Evolutionary conservation across 1,139 yeast genomes (phyloP).

Genomic region (Pichia sp.): DNA sequence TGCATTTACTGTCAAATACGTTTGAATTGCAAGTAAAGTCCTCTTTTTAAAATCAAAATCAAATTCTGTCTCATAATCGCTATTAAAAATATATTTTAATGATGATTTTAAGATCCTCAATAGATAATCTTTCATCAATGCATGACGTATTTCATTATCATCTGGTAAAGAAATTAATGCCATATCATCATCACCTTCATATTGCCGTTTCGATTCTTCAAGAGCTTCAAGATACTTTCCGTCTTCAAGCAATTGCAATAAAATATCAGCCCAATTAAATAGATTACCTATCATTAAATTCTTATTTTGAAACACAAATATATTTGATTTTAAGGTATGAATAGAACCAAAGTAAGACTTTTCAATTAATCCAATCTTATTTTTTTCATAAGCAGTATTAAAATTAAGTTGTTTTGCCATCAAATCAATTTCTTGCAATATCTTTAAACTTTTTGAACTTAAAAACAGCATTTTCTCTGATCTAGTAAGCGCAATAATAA

Average conservation of each 20-base stretch:
- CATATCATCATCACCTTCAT: constrained; percentile 43
- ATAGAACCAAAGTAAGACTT: constrained; percentile 32
- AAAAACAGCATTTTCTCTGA: constrained; percentile 43
- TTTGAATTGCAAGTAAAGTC: constrained; percentile 32
- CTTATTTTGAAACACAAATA: constrained; percentile 45
- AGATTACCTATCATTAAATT: constrained; percentile 51
- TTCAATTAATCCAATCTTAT: constrained; percentile 16
- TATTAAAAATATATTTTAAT: constrained; percentile 36
- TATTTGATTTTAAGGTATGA: constrained; percentile 36
- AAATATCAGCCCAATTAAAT: constrained; percentile 69
- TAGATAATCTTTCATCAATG: constrained; percentile 48
- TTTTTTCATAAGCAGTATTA: constrained; percentile 7
- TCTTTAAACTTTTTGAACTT: constrained; percentile 34
- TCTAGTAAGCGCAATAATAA: constrained; percentile 44
- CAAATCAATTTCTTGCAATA: constrained; percentile 38
- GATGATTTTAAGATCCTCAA: constrained; percentile 51
- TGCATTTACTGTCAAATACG: constrained; percentile 35
- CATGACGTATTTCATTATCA: constrained; percentile 37
- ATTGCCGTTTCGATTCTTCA: constrained; percentile 47
- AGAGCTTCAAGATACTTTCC: constrained; percentile 53
- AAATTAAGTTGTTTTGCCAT: constrained; percentile 37
- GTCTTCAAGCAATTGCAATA: constrained; percentile 41
- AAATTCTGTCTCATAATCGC: constrained; percentile 14
- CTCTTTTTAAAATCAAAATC: not conserved
- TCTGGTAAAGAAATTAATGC: constrained; percentile 49